phyloP scores from a whole-genome alignment of 2,329 filamentous ascomycete genomes.

The Paecilomyces dactylethromorphus region DNA sequence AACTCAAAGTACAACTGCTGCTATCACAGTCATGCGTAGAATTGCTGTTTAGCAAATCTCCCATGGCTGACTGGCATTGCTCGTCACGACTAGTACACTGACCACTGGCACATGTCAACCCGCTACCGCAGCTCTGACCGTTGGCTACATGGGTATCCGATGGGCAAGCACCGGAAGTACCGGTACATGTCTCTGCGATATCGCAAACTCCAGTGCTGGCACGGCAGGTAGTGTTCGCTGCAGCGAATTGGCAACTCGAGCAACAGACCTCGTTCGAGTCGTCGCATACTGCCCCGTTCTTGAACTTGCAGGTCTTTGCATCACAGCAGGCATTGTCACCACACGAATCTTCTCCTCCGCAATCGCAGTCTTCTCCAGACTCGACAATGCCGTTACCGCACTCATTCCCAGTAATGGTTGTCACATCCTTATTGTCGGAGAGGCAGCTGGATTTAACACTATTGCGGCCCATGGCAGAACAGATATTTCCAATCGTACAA shows the following conservation, averaged over 20 bases:
- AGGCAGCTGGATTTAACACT: slow-evolving; percentile 72
- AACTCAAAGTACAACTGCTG: slow-evolving; percentile 68
- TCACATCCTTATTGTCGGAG: slow-evolving; percentile 76
- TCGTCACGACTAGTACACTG: slow-evolving; percentile 89
- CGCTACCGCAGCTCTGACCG: slow-evolving; percentile 63
- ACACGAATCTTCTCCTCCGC: slow-evolving; percentile 70
- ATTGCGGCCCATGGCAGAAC: slow-evolving; percentile 71
- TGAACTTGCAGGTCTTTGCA: slow-evolving; percentile 79
- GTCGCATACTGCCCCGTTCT: slow-evolving; percentile 65
- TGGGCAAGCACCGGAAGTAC: slow-evolving; percentile 67
- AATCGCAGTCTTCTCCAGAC: slow-evolving; percentile 90
- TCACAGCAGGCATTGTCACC: slow-evolving; percentile 76
- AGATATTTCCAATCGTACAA: slow-evolving; percentile 90
- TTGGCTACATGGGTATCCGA: slow-evolving; percentile 62
- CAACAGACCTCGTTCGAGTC: slow-evolving; percentile 45
- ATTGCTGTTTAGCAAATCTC: slow-evolving; percentile 64
- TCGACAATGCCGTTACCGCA: slow-evolving; percentile 98
- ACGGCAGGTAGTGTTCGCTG: slow-evolving; percentile 69
- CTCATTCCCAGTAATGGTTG: slow-evolving; percentile 72
- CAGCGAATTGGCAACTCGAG: slow-evolving; percentile 35
- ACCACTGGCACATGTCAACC: slow-evolving; percentile 76
- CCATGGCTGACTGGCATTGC: slow-evolving; percentile 83
- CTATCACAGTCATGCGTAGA: slow-evolving; percentile 73
- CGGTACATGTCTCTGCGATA: slow-evolving; percentile 74
- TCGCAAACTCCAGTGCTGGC: slow-evolving; percentile 75